Evolutionary conservation across 164 flowering plant genomes (phyloP).

Genomic region (Protea cynaroides): DNA sequence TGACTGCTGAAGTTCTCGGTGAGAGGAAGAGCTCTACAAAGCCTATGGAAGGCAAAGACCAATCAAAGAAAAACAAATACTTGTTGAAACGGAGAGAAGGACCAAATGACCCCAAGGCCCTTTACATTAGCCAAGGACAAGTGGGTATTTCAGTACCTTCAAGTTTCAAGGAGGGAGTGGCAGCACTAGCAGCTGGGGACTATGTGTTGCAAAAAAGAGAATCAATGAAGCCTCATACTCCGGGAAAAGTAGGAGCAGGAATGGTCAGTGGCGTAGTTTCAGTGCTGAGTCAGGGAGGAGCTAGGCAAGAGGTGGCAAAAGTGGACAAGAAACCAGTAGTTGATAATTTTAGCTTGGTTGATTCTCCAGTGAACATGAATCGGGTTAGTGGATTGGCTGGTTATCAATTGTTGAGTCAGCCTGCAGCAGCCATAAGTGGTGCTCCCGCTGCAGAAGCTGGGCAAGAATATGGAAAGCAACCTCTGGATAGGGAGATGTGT

Average conservation of each 20-base stretch:
- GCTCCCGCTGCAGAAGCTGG: conserved; percentile 6
- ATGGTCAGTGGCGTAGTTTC: conserved; percentile 9
- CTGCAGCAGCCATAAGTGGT: background rate
- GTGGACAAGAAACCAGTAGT: conserved; percentile 2
- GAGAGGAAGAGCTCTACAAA: conserved; percentile 48
- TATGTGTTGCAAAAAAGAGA: conserved; percentile 58
- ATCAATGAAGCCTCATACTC: conserved; percentile 15
- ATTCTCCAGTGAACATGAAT: background rate
- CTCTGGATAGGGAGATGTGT: conserved; percentile 14
- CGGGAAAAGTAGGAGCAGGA: conserved; percentile 17
- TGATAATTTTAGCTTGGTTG: background rate
- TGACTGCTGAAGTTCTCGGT: conserved; percentile 80
- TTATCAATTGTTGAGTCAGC: conserved; percentile 7
- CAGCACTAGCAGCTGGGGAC: conserved; percentile 30
- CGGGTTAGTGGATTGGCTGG: background rate
- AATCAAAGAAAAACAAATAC: conserved; percentile 59
- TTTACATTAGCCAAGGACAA: conserved; percentile 24
- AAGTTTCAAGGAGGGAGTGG: conserved; percentile 25
- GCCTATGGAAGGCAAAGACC: conserved; percentile 54
- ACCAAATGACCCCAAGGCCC: conserved; percentile 17
- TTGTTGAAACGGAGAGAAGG: conserved; percentile 79
- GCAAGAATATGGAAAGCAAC: conserved; percentile 15
- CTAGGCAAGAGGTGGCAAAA: conserved; percentile 14
- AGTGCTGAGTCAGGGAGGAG: conserved; percentile 6
- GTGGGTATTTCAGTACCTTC: conserved; percentile 18